Evolutionary conservation across 2,329 filamentous ascomycete genomes (phyloP).

Genomic region (Alternaria hordeiaustralica): DNA sequence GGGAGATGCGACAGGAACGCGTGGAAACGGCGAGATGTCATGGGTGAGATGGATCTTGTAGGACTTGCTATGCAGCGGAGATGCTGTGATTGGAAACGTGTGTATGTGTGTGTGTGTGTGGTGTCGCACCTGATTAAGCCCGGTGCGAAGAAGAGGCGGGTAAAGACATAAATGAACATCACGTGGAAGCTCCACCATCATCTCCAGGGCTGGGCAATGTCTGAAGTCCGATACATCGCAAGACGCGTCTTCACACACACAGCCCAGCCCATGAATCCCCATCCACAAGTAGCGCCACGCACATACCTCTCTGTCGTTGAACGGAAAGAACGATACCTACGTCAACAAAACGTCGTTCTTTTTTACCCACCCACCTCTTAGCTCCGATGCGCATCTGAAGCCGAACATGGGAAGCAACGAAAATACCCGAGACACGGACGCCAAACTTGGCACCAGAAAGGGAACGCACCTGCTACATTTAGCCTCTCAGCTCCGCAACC

Average conservation of each 20-base stretch:
- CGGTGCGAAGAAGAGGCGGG: not conserved
- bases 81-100: not conserved
- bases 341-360: not conserved
- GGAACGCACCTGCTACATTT: conserved; percentile 8
- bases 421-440: conserved; percentile 8
- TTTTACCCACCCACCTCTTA: not conserved
- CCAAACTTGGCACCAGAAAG: not conserved
- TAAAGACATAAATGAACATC: not conserved
- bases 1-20: not conserved
- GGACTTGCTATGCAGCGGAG: not conserved
- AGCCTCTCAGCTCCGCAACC: not conserved
- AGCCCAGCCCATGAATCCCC: not conserved
- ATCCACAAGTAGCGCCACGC: not conserved
- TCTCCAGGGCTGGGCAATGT: not conserved
- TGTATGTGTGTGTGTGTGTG: not conserved
- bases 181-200: not conserved
- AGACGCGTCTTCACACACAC: not conserved
- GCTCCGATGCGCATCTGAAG: not conserved
- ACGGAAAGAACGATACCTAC: not conserved
- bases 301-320: not conserved
- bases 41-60: not conserved
- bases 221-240: not conserved
- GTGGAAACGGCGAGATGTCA: not conserved
- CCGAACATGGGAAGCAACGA: not conserved
- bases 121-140: not conserved